Evolutionary conservation across 75 land plant species (phyloP).

Genomic region (Ceratopteris richardii): DNA sequence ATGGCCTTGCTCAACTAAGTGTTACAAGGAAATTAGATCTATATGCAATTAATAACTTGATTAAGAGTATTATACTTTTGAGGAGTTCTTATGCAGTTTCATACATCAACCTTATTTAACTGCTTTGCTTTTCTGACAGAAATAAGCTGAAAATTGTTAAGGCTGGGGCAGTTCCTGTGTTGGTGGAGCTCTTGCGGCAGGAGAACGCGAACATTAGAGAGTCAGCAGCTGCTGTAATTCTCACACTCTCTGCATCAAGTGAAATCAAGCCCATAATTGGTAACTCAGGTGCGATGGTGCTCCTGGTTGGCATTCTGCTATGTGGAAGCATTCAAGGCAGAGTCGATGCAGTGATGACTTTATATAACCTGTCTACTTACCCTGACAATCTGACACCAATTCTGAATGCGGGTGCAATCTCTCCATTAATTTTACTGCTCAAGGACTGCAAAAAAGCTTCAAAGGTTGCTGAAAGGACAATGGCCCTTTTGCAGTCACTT

Average conservation of each 20-base stretch:
- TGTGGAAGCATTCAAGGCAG: slow-evolving; percentile 40
- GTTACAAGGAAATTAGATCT: no score
- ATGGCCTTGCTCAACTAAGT: no score
- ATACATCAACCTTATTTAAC: no score
- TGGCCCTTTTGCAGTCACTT: slow-evolving; percentile 45
- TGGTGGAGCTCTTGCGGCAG: slow-evolving; percentile 46
- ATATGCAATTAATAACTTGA: no score
- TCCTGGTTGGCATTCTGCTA: slow-evolving; percentile 52
- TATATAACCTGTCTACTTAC: slow-evolving; percentile 50
- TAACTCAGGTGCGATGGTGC: slow-evolving; percentile 41
- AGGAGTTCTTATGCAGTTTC: no score
- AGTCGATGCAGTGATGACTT: slow-evolving; percentile 63
- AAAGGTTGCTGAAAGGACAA: slow-evolving; percentile 54
- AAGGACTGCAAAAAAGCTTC: slow-evolving; percentile 55
- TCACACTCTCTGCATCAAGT: slow-evolving; percentile 52
- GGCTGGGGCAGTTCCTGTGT: slow-evolving; percentile 46
- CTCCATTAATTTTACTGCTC: slow-evolving; percentile 39
- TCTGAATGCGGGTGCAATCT: slow-evolving; percentile 33
- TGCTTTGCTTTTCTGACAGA: no score
- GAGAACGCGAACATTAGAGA: slow-evolving; percentile 36
- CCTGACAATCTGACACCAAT: slow-evolving; percentile 15
- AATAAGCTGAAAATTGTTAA: slow-evolving; percentile 53
- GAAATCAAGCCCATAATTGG: slow-evolving; percentile 43
- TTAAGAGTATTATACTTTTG: no score
- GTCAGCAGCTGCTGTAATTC: slow-evolving; percentile 51